phyloP scores from a whole-genome alignment of 371 early-diverging fungal genomes.

The Paramicrosporidium saccamoebae region DNA sequence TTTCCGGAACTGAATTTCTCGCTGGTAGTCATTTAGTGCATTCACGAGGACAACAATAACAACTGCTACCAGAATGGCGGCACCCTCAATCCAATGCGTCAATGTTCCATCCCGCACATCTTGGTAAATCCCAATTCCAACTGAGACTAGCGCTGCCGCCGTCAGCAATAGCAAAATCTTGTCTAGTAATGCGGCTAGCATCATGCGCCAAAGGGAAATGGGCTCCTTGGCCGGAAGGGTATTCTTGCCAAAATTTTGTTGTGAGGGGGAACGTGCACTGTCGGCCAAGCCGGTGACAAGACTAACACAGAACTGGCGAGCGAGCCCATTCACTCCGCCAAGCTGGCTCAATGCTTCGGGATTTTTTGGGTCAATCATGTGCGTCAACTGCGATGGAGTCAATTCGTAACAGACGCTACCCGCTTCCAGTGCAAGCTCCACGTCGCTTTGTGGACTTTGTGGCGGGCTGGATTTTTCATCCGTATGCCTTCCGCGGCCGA shows the following conservation, averaged over 20 bases:
- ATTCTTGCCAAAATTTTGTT: slow-evolving; percentile 13
- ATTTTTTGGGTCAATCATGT: slow-evolving; percentile 29
- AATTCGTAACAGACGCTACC: slow-evolving; percentile 2
- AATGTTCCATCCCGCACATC: slow-evolving; percentile 13
- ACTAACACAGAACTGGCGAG: slow-evolving; percentile 20
- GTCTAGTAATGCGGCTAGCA: slow-evolving; percentile 48
- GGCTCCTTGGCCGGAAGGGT: slow-evolving; percentile 5
- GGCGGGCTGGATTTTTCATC: too few species aligned
- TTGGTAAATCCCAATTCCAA: slow-evolving; percentile 53
- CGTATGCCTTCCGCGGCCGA: too few species aligned
- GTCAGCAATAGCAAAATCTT: slow-evolving; percentile 43
- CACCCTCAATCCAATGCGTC: slow-evolving; percentile 56
- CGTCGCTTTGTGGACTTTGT: too few species aligned
- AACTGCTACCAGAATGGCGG: slow-evolving; percentile 58
- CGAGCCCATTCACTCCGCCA: slow-evolving; percentile 21
- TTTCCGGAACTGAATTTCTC: slow-evolving; percentile 70
- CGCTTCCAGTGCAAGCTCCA: too few species aligned
- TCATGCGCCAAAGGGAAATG: slow-evolving; percentile 17
- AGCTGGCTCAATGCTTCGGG: slow-evolving; percentile 16
- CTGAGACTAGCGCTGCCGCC: slow-evolving; percentile 42
- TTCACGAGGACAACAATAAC: slow-evolving; percentile 64
- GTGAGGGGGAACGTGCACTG: slow-evolving; percentile 15
- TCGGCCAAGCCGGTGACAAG: slow-evolving; percentile 17
- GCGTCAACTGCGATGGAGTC: slow-evolving; percentile 9
- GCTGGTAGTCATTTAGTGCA: slow-evolving; percentile 78